Base-by-base conservation (phyloP, 75 land plant genomes). In the Pinus taeda region DNA sequence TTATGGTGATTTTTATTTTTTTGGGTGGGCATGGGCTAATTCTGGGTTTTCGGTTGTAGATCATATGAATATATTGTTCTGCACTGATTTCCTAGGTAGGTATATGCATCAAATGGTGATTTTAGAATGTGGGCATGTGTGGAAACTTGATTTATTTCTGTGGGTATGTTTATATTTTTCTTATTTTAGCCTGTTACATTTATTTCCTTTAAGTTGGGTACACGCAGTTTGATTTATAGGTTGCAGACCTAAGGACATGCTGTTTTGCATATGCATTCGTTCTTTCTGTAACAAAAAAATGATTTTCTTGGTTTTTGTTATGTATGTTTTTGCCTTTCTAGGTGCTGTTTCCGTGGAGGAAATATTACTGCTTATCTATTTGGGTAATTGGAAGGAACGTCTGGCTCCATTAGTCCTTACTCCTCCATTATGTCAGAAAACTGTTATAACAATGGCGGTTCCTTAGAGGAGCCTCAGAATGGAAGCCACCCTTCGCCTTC, bases 361-460 rank as follows among this genome's bases (percentile, higher is more conserved):
- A 37, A 36, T 17, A 4, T 20, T 37, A 4, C 33, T 20, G 4
- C 21, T 67, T 20, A 0, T 67, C 26, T 24, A 29, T 67, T 67
- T 15, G 12, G 71, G 29, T 24, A 37, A 45, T 67, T 39, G 71
- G 71, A 18, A 7, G 45, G 71, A 67, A 49, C 22, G 11, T 67
- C 71, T 36, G 37, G 71, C 71, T 39, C 49, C 71, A 39, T 49
- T 45, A 37, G 6, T 67, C 22, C 53, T 39, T 67, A 6, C 45
- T 67, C 20, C 21, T 49, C 22, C 33, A 67, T 39, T 39, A 67
- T 67, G 71, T 67, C 71, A 67, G 71, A 67, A 49, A 49, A 39
- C 3, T n/a, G 12, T 6, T 22, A 37, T 7, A 36, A 36, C 39
- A 39, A 37, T 9, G 39, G 0, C 7, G 8, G 30, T 67, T 37